Base-by-base conservation (phyloP, 2,329 filamentous ascomycete genomes). In the Alternaria postmessia region DNA sequence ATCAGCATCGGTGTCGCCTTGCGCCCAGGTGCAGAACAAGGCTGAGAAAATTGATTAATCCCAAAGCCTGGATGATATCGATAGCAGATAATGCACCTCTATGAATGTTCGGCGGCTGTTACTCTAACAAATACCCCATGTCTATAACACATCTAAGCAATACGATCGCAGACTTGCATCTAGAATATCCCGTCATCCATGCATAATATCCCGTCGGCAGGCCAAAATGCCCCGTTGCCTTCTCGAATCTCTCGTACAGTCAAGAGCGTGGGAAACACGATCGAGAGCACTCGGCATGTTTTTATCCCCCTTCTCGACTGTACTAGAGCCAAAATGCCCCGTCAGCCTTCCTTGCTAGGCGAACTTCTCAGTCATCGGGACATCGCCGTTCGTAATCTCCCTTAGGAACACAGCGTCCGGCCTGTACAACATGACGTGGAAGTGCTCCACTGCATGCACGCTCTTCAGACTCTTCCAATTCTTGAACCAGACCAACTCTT, bases 381-480 rank as follows among this genome's bases (percentile, higher is more conserved):
- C 82, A 80, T 96, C 93, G 12, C 89, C 90, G 38, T 87, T 81
- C 6, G 93, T 97, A 62, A 97, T 84, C 56, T 87, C 81, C 52
- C 82, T 81, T 46, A 97, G 79, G 67, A 96, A 92, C 4, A 82
- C 84, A 39, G 83, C 82, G 69, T 94, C 89, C 1, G 93, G 89
- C 68, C 92, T 84, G 76, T 89, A 91, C 54, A 97, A 82, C 93
- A 97, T 93, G 73, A 97, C 90, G 78, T 98, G 94, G 74, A 98
- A 95, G 77, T 98, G 94, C 82, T 97, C 94, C 11, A 98, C 87
- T 1, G 91, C 88, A 69, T 93, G 88, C 28, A 98, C 87, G 24
- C 91, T 95, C 81, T 97, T 97, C 67, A 97, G 81, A 16, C 86
- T 87, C 54, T 84, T 86, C 93, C 93, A 97, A 73, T 98, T 98